Evolutionary conservation across 441 rosid genomes (phyloP).

Genomic region (Croton laevigatus): DNA sequence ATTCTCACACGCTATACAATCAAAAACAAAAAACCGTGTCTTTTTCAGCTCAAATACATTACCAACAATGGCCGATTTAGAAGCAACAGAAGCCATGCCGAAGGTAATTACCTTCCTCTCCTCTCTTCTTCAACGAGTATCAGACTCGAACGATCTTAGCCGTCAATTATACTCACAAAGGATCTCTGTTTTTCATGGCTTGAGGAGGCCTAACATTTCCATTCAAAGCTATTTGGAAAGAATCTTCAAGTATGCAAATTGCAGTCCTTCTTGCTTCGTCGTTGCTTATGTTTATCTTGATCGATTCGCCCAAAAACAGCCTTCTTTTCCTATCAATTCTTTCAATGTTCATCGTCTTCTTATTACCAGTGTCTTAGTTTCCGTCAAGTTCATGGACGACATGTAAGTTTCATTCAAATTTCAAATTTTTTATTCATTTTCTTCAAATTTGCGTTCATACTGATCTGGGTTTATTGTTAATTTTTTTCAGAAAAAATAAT

Average conservation of each 20-base stretch:
- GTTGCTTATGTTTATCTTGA: constrained; percentile 85
- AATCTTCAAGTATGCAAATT: constrained; percentile 83
- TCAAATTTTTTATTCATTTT: background rate
- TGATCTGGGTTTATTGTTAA: background rate
- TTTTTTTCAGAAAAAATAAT: background rate
- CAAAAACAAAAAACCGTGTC: constrained; percentile 10
- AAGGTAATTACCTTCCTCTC: constrained; percentile 58
- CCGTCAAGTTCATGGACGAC: constrained; percentile 95
- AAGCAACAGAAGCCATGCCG: constrained; percentile 34
- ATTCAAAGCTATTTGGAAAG: constrained; percentile 68
- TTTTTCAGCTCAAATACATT: background rate
- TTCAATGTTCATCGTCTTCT: constrained; percentile 76
- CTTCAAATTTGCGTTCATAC: background rate
- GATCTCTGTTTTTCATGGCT: constrained; percentile 63
- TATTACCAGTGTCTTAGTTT: constrained; percentile 78
- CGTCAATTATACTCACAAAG: constrained; percentile 36
- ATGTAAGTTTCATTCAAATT: constrained; percentile 49
- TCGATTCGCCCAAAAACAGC: constrained; percentile 63
- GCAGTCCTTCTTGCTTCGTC: constrained; percentile 80
- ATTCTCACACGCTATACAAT: constrained; percentile 10
- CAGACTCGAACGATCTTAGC: constrained; percentile 57
- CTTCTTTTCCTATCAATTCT: constrained; percentile 57
- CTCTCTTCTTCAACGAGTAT: constrained; percentile 58
- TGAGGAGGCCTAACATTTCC: constrained; percentile 64
- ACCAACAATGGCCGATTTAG: constrained; percentile 27